phyloP scores from a whole-genome alignment of 1,284 basidiomycete genomes.

The Anthracocystis walkeri region DNA sequence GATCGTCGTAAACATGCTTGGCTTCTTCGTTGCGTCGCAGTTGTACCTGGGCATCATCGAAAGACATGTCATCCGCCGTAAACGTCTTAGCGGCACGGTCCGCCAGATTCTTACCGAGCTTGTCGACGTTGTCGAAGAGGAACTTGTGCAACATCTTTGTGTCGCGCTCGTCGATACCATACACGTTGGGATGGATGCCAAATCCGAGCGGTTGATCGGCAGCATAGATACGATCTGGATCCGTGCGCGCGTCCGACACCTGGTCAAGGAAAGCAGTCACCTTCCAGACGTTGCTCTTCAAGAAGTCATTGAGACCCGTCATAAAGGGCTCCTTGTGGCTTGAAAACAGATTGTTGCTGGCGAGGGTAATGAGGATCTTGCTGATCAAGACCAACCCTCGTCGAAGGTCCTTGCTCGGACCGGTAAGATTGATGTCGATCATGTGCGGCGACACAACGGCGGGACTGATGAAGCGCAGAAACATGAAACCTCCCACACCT shows the following conservation, averaged over 20 bases:
- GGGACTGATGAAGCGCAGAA: slow-evolving; percentile 65
- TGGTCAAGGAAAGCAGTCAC: slow-evolving; percentile 64
- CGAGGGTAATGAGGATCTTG: slow-evolving; percentile 65
- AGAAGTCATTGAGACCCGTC: slow-evolving; percentile 64
- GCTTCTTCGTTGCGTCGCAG: slow-evolving; percentile 15
- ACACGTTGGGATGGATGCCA: slow-evolving; percentile 62
- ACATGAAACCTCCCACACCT: slow-evolving; percentile 65
- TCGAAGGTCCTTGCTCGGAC: slow-evolving; percentile 56
- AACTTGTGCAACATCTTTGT: slow-evolving; percentile 57
- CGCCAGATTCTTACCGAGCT: slow-evolving; percentile 58
- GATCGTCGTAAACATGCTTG: slow-evolving; percentile 52
- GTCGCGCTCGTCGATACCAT: slow-evolving; percentile 59
- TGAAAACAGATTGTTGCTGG: slow-evolving; percentile 63
- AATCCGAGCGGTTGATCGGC: slow-evolving; percentile 64
- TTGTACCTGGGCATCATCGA: slow-evolving; percentile 8
- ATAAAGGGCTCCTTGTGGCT: slow-evolving; percentile 66
- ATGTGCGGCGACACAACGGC: slow-evolving; percentile 64
- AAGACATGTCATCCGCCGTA: slow-evolving; percentile 3
- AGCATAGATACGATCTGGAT: slow-evolving; percentile 62
- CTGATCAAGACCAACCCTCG: slow-evolving; percentile 62
- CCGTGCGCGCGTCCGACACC: slow-evolving; percentile 62
- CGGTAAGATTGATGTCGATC: slow-evolving; percentile 65
- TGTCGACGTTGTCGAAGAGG: slow-evolving; percentile 62
- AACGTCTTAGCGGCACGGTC: slow-evolving; percentile 21
- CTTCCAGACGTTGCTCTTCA: slow-evolving; percentile 64